Evolutionary conservation across 495 filamentous ascomycete species (phyloP), one percentile per base, ranked within the genome.

Genomic region (Daldinia caldariorum): DNA sequence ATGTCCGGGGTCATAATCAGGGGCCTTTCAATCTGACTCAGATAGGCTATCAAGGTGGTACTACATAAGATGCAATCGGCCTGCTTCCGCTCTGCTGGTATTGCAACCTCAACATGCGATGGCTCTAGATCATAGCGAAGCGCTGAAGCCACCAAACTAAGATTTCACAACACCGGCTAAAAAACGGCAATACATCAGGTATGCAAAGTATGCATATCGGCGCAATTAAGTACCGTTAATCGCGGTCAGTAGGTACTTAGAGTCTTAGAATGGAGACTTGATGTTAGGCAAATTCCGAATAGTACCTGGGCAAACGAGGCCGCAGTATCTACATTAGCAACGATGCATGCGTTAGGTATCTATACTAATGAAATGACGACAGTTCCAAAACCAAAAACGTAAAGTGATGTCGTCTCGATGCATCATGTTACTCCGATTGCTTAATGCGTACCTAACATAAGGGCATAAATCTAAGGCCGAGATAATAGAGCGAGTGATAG

Each of bases 21-120:
- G 58, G 63, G 35, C 18, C 56, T 22, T 68, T 47, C 18, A 26
- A 64, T 76, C 71, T 76, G 68, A 76, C 58, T 76, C 71, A 76
- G 74, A 76, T 76, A 74, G 66, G 66, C 66, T 68, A 67, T 70
- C 38, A 32, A 38, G 10, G 16, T 67, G 16, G 45, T 53, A 58
- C 39, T 16, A n/a, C n/a, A n/a, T n/a, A 45, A 63, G 69, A 71
- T 67, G 47, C 35, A 63, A 67, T 67, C 58, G 63, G 49, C 13
- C 14, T 45, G 13, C 35, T 58, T 22, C 58, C 68, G 58, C 35
- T 56, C 35, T 31, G 47, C 63, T 53, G 63, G 63, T 67, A 71
- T 34, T 51, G 47, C 51, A 54, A 71, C 43, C 58, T 61, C 37
- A 66, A 18, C 18, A 18, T 59, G 61, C 5, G 13, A 61, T 37